Evolutionary conservation across 1,284 basidiomycete species (phyloP).

Genomic region (Ustilago curta): DNA sequence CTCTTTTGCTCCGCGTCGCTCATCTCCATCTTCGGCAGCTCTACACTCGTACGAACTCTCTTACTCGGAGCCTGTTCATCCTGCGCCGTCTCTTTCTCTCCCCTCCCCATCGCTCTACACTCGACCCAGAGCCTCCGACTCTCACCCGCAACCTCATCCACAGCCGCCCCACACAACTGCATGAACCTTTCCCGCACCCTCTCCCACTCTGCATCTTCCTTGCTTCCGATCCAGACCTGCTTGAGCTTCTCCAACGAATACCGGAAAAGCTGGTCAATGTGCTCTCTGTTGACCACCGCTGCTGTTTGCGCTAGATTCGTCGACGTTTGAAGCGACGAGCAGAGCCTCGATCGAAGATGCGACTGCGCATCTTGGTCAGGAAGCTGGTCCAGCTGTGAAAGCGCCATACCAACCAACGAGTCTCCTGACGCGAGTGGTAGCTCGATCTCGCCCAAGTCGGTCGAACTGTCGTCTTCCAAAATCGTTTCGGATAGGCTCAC

Average conservation of each 20-base stretch:
- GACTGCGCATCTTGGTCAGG: slow-evolving; percentile 14
- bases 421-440: slow-evolving; percentile 10
- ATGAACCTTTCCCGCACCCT: slow-evolving; percentile 13
- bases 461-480: slow-evolving; percentile 22
- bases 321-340: slow-evolving; percentile 9
- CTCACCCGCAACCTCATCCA: slow-evolving; percentile 30
- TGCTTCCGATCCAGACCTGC: slow-evolving; percentile 27
- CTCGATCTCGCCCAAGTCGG: slow-evolving; percentile 17
- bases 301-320: slow-evolving; percentile 5
- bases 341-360: slow-evolving; percentile 20
- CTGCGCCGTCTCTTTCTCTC: background rate
- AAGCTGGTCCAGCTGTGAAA: slow-evolving; percentile 30
- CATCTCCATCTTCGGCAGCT: background rate
- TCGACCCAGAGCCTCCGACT: slow-evolving; percentile 19
- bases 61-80: background rate
- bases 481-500: slow-evolving; percentile 36
- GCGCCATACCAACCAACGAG: slow-evolving; percentile 25
- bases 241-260: slow-evolving; percentile 21
- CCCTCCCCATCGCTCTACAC: background rate
- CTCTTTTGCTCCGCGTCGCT: background rate
- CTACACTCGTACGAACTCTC: slow-evolving; percentile 1
- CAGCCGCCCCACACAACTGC: slow-evolving; percentile 19
- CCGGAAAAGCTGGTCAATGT: slow-evolving; percentile 26
- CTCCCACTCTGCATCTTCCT: background rate
- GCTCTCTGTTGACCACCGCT: slow-evolving; percentile 6